Base-by-base conservation (phyloP, 306 rosid genomes). In the Quercus berberidifolia region DNA sequence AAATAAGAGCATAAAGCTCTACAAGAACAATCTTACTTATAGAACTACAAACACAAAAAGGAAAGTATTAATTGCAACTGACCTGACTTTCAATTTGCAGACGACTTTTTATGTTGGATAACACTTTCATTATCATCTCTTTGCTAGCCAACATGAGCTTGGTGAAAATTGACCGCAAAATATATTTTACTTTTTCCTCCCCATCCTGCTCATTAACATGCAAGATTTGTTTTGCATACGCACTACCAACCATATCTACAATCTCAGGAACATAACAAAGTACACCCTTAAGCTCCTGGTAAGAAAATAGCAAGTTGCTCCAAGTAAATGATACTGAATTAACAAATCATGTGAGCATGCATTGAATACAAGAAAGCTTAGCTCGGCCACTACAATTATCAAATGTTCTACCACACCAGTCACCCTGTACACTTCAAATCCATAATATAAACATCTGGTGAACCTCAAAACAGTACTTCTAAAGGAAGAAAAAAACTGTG, bases 281-380 rank as follows among this genome's bases (percentile, higher is more conserved):
- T 74, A 93, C 92, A 65, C 73, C 83, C 83, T 90, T 92, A 23
- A 95, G 92, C 86, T 95, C 99, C 99, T 95, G 85, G 23, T 81
- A 25, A 76, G 18, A 82, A 84, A 78, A 52, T 11, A 54, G 63
- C 23, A 83, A 56, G 77, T 74, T 31, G 28, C 41, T 51, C 75
- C 4, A 12, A 75, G 79, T 64, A 55, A 84, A 79, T 77, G 35
- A 41, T 41, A 62, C 43, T 38, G 30, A 25, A 19, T 4, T 25
- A 23, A 8, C 7, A 18, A 11, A 43, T 69, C 26, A 69, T 26
- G 31, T 65, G 38, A 23, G 0, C 11, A 60, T 55, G 54, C 15
- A 74, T 35, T 43, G 18, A 60, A 65, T 60, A 57, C 33, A 57
- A 81, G 62, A 75, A 85, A 78, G 46, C 55, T 69, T 63, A 49